Evolutionary conservation across 192 early-diverging fungal genomes (phyloP), one percentile per base, ranked within the genome.

Genomic region (Rhizoclosmatium sp.): DNA sequence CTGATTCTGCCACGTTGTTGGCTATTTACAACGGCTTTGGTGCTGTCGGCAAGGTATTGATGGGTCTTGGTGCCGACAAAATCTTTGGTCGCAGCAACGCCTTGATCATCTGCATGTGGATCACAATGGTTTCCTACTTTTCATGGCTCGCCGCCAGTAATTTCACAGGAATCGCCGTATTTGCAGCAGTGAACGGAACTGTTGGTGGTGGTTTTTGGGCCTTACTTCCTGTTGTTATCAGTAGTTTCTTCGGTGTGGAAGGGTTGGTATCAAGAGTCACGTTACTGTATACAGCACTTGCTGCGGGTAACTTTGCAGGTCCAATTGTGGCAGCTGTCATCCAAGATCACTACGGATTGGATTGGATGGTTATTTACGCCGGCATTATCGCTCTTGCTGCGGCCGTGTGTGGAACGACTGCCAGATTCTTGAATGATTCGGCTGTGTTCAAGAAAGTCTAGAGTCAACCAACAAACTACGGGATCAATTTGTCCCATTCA

Each of bases 11-110:
- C 61, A 54, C 75, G 39, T 21, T 77, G 9, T 14, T 68, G 75
- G 94, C 45, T 89, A 91, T 59, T 76, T 95, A 49, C 86, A 93
- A 92, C 75, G 92, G 88, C 31, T 91, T 88, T 3, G 84, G 87
- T 1, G 89, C 89, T 65, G 62, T 92, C 16, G 93, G 93, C 1
- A 87, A 92, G 59, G 84, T 93, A 65, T 74, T 85, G 14, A 87
- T 91, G 54, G 93, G 93, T 2, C 88, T 87, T 60, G 85, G 83
- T 12, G 92, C 93, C 7, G 92, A 93, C 56, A 78, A 69, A 71
- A 39, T 46, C 23, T 72, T 89, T 10, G 93, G 93, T n/a, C 88
- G 87, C 71, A 82, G 91, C 78, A 92, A 92, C 76, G 87, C 88
- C 2, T 76, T 93, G 21, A 85, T 86, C 46, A 79, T 84, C 0